Base-by-base conservation (phyloP, 2,329 filamentous ascomycete species). In the Phyllosticta citriasiana region DNA sequence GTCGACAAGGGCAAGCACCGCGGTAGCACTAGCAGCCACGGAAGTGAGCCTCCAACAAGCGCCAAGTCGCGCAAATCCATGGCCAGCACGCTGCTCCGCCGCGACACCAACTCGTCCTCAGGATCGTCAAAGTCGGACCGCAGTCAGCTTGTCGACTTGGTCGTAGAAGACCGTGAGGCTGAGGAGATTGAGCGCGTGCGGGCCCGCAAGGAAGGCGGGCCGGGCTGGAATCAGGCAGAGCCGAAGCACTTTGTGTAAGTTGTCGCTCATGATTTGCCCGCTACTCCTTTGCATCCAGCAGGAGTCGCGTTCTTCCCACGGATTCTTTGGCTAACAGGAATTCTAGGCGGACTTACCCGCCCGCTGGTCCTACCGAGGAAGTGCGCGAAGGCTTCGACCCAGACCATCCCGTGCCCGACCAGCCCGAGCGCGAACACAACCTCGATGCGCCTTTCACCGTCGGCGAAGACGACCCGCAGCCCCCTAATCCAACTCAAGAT, bases 61-160 rank as follows among this genome's bases (percentile, higher is more conserved):
- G 71, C 71, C 57, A 73, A 68, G 50, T 71, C 71, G 19, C 69
- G 66, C 2, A 60, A 67, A 6, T 74, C 73, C 3, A 61, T 74
- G 8, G 65, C 76, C 5, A 68, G 71, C 55, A 72, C 70, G 8
- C 67, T 80, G 62, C 68, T 79, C 16, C 75, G 77, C 53, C 75
- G 78, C 62, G 70, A 80, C 55, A 83, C 82, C 6, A 76, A 77
- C 25, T 75, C 74, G 0, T 74, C 74, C 0, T 69, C 77, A 2
- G 76, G 73, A 63, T 79, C 78, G 6, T 72, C 69, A 8, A 79
- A 81, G 62, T 86, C 84, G 0, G 80, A 81, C 65, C 77, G 76
- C 63, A 84, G 83, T 65, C 85, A 88, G 66, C 74, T 88, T 4
- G 85, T 88, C 10, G 85, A 88, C 69, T 74, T 88, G 3, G 80